Percentiles rank a stretch among this genome's conserved stretches.
phyloP scores from a whole-genome alignment of 2,329 filamentous ascomycete species.

The Cordyceps cateniannulata region DNA sequence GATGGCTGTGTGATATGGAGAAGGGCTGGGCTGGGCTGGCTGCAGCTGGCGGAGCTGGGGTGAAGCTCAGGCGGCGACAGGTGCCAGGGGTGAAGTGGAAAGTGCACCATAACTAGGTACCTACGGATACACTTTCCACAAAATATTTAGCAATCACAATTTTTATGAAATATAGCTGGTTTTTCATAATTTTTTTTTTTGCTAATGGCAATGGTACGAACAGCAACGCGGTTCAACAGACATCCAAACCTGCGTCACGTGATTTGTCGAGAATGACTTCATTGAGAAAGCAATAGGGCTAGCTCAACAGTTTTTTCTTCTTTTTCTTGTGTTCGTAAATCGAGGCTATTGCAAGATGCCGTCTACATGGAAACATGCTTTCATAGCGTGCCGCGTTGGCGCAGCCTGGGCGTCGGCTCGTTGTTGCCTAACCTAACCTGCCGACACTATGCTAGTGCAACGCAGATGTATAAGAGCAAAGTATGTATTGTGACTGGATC shows the following conservation, averaged over 20 bases:
- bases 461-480: not conserved
- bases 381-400: no score
- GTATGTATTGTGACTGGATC: not conserved
- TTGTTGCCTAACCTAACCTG: not conserved
- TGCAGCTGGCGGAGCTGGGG: conserved; percentile 6
- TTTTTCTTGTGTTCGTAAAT: not conserved
- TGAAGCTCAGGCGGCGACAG: conserved; percentile 3
- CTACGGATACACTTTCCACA: not conserved
- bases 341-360: not conserved
- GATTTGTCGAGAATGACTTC: no score
- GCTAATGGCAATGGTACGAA: no score
- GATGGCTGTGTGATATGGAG: conserved; percentile 11
- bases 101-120: not conserved
- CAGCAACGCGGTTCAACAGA: no score
- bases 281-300: no score
- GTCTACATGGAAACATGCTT: no score
- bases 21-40: not conserved
- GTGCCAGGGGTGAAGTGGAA: not conserved
- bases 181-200: not conserved
- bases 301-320: no score
- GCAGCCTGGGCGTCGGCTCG: not conserved
- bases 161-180: no score
- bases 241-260: no score
- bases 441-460: not conserved
- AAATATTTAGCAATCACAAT: not conserved